These are phyloP conservation scores for Kondoa malvinella DNA, from an alignment of 768 basidiomycete species.

Conservation along the genomic window DNA sequence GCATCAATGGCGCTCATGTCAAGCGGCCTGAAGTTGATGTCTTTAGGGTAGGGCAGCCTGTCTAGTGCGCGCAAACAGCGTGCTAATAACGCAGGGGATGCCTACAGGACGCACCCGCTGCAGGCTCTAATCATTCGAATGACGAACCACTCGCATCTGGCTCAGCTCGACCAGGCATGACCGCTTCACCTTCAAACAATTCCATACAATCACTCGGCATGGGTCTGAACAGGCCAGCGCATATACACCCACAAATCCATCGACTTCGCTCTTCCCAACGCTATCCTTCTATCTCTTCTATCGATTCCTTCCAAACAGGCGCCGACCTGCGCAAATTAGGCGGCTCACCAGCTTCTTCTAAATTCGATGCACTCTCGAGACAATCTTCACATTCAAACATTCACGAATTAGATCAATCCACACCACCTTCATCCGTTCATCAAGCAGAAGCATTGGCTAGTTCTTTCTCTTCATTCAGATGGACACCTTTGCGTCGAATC, in stretches of 20 bases:
- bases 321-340: neutral
- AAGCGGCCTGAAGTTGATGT: neutral
- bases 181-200: neutral
- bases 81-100: neutral
- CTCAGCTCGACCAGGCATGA: neutral
- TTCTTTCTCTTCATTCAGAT: neutral
- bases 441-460: neutral
- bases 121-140: neutral
- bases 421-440: neutral
- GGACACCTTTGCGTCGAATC: conserved; percentile 1
- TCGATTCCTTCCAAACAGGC: neutral
- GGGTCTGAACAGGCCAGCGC: neutral
- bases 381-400: neutral
- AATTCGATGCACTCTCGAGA: conserved; percentile 4
- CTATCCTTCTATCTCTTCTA: conserved; percentile 1
- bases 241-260: neutral
- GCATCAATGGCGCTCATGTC: neutral
- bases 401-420: neutral
- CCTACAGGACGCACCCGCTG: neutral
- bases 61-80: neutral
- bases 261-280: neutral
- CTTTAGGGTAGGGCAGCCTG: neutral
- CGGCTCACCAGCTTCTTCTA: neutral
- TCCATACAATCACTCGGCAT: neutral
- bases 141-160: neutral